phyloP scores from a whole-genome alignment of 1,284 basidiomycete genomes.

The Irpex rosettiformis region DNA sequence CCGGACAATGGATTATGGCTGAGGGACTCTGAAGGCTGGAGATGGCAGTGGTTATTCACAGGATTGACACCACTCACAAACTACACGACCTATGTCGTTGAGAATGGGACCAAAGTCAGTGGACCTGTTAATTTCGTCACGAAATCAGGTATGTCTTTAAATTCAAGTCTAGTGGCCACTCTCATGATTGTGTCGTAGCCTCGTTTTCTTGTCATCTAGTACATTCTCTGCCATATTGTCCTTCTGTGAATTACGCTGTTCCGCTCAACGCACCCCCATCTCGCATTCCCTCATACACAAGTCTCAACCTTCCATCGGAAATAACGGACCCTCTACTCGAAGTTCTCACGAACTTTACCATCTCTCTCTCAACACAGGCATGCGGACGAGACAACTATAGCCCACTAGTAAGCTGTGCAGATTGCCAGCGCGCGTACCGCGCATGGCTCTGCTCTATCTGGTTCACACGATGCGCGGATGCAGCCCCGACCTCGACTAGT shows the following conservation, averaged over 20 bases:
- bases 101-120: conserved; percentile 49
- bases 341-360: conserved; percentile 72
- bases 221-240: conserved; percentile 72
- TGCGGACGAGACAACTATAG: conserved; percentile 84
- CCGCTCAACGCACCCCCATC: conserved; percentile 51
- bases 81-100: conserved; percentile 64
- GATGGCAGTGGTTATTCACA: conserved; percentile 62
- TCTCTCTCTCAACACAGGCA: conserved; percentile 64
- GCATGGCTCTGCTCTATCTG: conserved; percentile 76
- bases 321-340: conserved; percentile 50
- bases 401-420: conserved; percentile 70
- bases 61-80: conserved; percentile 61
- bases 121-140: conserved; percentile 66
- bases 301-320: conserved; percentile 46
- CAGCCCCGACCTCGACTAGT: conserved; percentile 14
- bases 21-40: conserved; percentile 53
- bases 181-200: conserved; percentile 34
- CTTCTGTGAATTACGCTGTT: conserved; percentile 65
- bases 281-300: conserved; percentile 43
- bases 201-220: conserved; percentile 73
- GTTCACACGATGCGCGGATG: conserved; percentile 69
- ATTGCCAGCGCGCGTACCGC: conserved; percentile 74
- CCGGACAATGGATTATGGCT: conserved; percentile 51
- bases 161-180: not conserved
- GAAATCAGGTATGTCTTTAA: conserved; percentile 55